A percentile compares a stretch with the other conserved stretches of the same genome.
Evolutionary conservation across 305 asterid genomes (phyloP).

Genomic region (Andrographis paniculata): DNA sequence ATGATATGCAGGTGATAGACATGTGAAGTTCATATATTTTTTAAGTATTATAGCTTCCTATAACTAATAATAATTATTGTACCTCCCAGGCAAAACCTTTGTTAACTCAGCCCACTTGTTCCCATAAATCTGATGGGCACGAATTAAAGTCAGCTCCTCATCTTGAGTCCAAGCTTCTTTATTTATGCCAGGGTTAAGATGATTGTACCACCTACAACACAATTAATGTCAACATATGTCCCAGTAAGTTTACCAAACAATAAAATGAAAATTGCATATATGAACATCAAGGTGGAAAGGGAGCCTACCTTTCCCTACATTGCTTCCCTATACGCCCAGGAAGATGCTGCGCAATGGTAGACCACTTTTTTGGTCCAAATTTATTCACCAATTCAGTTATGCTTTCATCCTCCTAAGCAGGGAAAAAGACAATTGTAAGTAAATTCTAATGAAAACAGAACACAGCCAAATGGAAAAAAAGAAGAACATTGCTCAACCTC

Average conservation of each 20-base stretch:
- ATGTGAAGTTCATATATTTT: slow-evolving; percentile 10
- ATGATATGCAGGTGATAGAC: neutral
- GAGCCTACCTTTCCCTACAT: slow-evolving; percentile 87
- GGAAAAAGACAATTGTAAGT: slow-evolving; percentile 14
- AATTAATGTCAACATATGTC: slow-evolving; percentile 8
- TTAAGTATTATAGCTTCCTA: slow-evolving; percentile 14
- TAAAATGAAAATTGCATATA: neutral
- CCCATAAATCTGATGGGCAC: slow-evolving; percentile 69
- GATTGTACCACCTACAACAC: slow-evolving; percentile 80
- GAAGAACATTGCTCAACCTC: slow-evolving; percentile 45
- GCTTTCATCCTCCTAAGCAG: slow-evolving; percentile 78
- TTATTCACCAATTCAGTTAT: slow-evolving; percentile 68
- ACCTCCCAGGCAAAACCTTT: slow-evolving; percentile 97
- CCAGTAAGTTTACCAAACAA: too few relatives aligned
- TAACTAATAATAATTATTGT: slow-evolving; percentile 14
- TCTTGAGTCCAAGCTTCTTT: slow-evolving; percentile 99
- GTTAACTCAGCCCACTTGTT: slow-evolving; percentile 92
- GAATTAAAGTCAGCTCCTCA: slow-evolving; percentile 88
- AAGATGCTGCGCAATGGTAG: slow-evolving; percentile 90
- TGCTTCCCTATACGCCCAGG: slow-evolving; percentile 99
- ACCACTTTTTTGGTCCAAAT: slow-evolving; percentile 97
- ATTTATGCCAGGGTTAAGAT: slow-evolving; percentile 90
- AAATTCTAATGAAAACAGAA: slow-evolving; percentile 10
- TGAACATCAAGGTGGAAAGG: slow-evolving; percentile 1
- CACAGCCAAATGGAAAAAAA: neutral